phyloP scores from a whole-genome alignment of 2,329 filamentous ascomycete species.

The Tolypocladium cylindrosporum region DNA sequence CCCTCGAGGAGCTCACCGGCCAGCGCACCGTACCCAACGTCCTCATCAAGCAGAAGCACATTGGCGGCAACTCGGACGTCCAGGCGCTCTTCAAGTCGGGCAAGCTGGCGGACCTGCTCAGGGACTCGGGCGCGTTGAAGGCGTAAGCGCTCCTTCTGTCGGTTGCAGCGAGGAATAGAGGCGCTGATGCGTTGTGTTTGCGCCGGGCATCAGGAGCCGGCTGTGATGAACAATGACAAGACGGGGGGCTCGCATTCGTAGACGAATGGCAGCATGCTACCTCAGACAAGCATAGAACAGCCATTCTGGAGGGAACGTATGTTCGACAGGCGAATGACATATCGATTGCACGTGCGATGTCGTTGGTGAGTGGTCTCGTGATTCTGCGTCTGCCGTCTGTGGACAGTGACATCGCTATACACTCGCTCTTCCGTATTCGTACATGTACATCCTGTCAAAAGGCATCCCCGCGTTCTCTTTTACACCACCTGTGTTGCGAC shows the following conservation, averaged over 20 bases:
- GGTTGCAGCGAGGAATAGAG: no score
- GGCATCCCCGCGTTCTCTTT: neutral
- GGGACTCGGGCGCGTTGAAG: constrained; percentile 31
- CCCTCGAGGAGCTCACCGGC: constrained; percentile 67
- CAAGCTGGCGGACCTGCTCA: constrained; percentile 30
- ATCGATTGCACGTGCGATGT: neutral
- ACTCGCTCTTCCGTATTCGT: neutral
- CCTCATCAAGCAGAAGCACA: constrained; percentile 84
- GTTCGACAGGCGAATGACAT: neutral
- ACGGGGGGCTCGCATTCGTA: neutral
- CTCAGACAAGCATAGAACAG: neutral
- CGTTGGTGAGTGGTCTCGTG: neutral
- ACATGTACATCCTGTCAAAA: neutral
- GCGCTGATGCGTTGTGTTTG: neutral
- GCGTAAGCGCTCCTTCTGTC: constrained; percentile 20
- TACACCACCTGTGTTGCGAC: constrained; percentile 67
- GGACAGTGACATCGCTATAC: neutral
- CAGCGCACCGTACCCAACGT: constrained; percentile 94
- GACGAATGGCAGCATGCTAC: neutral
- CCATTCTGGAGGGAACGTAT: neutral
- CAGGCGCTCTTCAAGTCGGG: constrained; percentile 41
- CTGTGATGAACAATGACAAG: neutral
- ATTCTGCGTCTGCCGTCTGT: neutral
- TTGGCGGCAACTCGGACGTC: constrained; percentile 91
- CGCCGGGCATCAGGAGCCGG: neutral